Evolutionary conservation across 2,329 filamentous ascomycete genomes (phyloP), one percentile per base, ranked within the genome.

Genomic region (Fonsecaea pedrosoi): DNA sequence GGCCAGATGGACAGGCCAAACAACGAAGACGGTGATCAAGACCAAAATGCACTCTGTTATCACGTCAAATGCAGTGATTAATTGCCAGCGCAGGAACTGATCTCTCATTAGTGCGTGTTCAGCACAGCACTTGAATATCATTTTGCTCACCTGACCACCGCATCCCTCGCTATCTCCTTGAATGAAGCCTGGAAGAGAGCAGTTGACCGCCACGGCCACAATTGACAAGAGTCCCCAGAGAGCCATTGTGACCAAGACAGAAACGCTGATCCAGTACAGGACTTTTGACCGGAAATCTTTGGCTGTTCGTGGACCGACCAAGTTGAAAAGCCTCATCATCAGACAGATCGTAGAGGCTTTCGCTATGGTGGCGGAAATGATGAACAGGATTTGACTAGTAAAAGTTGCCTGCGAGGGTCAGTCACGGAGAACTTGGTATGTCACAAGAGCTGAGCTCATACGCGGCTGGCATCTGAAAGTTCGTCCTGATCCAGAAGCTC

Each of bases 61-160:
- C 50, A 80, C 71, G 66, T 82, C 79, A 35, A 82, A 74, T 1
- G 72, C 77, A 8, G 78, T 78, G 62, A 81, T 75, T 2, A 75
- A 69, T 69, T 77, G 75, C 79, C 76, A 81, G 54, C 77, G 73
- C 25, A 71, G 54, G 21, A 69, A 69, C 70, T 71, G 59, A 48
- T 18, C 15, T 35, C 7, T 25, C 25, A 21, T 54, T 45, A 56
- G 32, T 5, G 21, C n/a, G 25, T n/a, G 7, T 30, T 12, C 4
- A n/a, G 38, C 18, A 40, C 10, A 25, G 48, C 54, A 42, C 21
- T 15, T 25, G 12, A 4, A 15, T 32, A 25, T 5, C 3, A 15
- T 35, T 54, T 35, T 30, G n/a, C 40, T 15, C 62, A 70, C 68
- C 66, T 70, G 68, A 32, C 57, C 57, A 10, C 66, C 58, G 63